phyloP scores from a whole-genome alignment of 1,284 basidiomycete genomes.

The Malassezia globosa region DNA sequence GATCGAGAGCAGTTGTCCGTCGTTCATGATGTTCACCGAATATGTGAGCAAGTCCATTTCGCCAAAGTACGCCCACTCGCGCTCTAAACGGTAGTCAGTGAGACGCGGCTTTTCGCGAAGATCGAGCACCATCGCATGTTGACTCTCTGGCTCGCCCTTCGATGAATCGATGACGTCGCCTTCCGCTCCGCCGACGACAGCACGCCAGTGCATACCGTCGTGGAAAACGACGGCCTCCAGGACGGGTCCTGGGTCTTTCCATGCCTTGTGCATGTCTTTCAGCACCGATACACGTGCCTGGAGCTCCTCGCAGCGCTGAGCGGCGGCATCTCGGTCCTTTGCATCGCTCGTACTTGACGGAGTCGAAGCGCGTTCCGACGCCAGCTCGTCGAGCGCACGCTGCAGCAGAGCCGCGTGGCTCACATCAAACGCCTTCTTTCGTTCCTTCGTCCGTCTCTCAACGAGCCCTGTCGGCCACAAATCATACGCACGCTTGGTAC shows the following conservation, averaged over 20 bases:
- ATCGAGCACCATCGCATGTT: slow-evolving; percentile 28
- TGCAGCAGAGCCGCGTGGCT: slow-evolving; percentile 36
- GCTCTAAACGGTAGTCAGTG: slow-evolving; percentile 44
- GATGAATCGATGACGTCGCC: slow-evolving; percentile 36
- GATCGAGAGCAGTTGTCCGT: slow-evolving; percentile 35
- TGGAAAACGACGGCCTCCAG: slow-evolving; percentile 46
- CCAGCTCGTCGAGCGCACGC: slow-evolving; percentile 31
- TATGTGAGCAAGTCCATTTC: slow-evolving; percentile 45
- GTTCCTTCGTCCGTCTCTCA: slow-evolving; percentile 35
- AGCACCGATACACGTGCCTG: slow-evolving; percentile 37
- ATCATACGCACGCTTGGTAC: slow-evolving; percentile 45
- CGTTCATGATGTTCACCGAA: slow-evolving; percentile 42
- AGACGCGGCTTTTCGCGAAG: slow-evolving; percentile 29
- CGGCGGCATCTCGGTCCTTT: slow-evolving; percentile 4
- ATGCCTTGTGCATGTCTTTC: slow-evolving; percentile 36
- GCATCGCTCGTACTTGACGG: no score
- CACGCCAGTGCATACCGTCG: slow-evolving; percentile 46
- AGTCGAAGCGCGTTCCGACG: slow-evolving; percentile 12
- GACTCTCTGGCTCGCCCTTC: slow-evolving; percentile 25
- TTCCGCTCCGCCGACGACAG: slow-evolving; percentile 46
- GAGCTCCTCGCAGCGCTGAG: slow-evolving; percentile 35
- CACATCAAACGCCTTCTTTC: slow-evolving; percentile 40
- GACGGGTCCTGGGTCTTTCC: slow-evolving; percentile 43
- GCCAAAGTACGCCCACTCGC: slow-evolving; percentile 43
- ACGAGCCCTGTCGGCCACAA: slow-evolving; percentile 46